Evolutionary conservation across 208 protist species (phyloP).

Genomic region (Leishmania tarentolae): DNA sequence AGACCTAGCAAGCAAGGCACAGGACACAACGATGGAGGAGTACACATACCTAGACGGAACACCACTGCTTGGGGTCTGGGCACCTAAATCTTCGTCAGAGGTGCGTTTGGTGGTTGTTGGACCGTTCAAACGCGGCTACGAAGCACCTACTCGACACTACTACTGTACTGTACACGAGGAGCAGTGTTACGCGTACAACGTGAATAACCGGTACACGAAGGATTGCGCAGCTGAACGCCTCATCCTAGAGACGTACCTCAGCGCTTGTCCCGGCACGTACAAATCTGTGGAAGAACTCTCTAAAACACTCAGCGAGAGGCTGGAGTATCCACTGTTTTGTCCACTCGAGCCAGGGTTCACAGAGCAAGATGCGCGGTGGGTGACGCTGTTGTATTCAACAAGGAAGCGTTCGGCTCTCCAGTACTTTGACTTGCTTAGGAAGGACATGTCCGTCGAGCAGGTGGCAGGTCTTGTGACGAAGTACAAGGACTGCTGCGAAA

Average conservation of each 20-base stretch:
- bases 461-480: conserved; percentile 45
- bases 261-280: conserved; percentile 29
- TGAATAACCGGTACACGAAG: conserved; percentile 66
- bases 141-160: conserved; percentile 51
- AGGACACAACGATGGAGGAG: conserved; percentile 62
- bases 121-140: conserved; percentile 42
- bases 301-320: conserved; percentile 49
- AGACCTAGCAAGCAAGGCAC: conserved; percentile 26
- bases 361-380: conserved; percentile 69
- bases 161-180: conserved; percentile 90
- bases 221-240: conserved; percentile 86
- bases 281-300: conserved; percentile 44
- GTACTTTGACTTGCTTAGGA: conserved; percentile 48
- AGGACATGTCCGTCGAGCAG: conserved; percentile 42
- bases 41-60: conserved; percentile 83
- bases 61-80: conserved; percentile 91
- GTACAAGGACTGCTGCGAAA: conserved; percentile 39
- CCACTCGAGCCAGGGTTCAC: conserved; percentile 69
- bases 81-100: conserved; percentile 94
- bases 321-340: conserved; percentile 67
- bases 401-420: conserved; percentile 29
- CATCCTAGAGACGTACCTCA: conserved; percentile 74
- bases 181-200: conserved; percentile 96
- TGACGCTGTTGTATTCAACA: conserved; percentile 66
- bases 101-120: conserved; percentile 86